A percentile compares a stretch with the other conserved stretches of the same genome.
phyloP scores from a whole-genome alignment of 352 stramenopile species.

The Pythium angustatum region DNA sequence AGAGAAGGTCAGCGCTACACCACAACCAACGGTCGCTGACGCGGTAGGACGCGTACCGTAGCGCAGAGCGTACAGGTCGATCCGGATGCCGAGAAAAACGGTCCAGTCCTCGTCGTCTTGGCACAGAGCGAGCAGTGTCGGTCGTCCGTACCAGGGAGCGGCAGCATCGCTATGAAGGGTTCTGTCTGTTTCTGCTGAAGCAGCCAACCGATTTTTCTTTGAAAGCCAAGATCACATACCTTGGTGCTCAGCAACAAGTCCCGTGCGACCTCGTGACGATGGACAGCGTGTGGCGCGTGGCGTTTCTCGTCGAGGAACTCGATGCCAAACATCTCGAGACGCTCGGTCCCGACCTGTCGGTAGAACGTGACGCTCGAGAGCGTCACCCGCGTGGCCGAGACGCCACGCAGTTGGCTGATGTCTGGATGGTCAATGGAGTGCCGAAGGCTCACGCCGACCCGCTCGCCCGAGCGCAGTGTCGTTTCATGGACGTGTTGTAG shows the following conservation, averaged over 20 bases:
- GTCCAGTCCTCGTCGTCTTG: no score
- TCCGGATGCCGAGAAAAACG: no score
- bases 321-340: constrained; percentile 47
- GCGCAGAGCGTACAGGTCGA: no score
- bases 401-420: constrained; percentile 37
- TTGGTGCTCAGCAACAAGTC: constrained; percentile 21
- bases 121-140: no score
- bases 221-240: constrained; percentile 30
- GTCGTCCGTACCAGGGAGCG: neutral
- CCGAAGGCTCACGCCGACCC: constrained; percentile 44
- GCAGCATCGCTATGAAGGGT: no score
- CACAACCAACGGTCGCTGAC: no score
- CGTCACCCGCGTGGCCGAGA: constrained; percentile 28
- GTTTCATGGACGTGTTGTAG: constrained; percentile 16
- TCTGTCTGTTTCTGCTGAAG: no score
- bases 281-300: neutral
- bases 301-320: constrained; percentile 29
- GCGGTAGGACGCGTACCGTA: no score
- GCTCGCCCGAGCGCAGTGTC: constrained; percentile 31
- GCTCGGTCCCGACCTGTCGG: constrained; percentile 38
- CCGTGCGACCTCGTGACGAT: constrained; percentile 31
- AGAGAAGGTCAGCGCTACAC: no score
- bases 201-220: constrained; percentile 51
- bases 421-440: constrained; percentile 58
- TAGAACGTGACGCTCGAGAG: constrained; percentile 41